These are phyloP conservation scores for Boletus tomentosulus DNA, from an alignment of 768 basidiomycete genomes.

Conservation along the genomic window DNA sequence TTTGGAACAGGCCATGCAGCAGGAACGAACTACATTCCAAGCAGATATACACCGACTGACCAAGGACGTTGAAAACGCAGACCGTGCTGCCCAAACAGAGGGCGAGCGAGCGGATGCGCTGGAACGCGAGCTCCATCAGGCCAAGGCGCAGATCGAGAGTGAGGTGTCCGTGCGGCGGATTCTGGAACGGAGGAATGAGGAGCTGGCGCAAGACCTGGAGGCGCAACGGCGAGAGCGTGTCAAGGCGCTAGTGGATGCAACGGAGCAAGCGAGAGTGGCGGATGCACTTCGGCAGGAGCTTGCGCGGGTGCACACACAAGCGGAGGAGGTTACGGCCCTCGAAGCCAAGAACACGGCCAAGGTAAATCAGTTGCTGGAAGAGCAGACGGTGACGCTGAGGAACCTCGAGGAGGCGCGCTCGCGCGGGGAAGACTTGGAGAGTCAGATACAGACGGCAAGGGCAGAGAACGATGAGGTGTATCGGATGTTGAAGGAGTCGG, in stretches of 20 bases:
- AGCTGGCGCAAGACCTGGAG: conserved; percentile 53
- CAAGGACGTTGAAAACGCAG: conserved; percentile 38
- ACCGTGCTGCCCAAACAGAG: conserved; percentile 38
- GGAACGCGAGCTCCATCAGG: conserved; percentile 63
- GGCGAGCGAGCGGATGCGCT: conserved; percentile 51
- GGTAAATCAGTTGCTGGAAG: conserved; percentile 62
- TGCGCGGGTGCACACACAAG: conserved; percentile 53
- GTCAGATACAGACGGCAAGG: conserved; percentile 66
- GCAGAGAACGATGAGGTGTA: conserved; percentile 66
- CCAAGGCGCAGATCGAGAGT: conserved; percentile 58
- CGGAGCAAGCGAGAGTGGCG: conserved; percentile 56
- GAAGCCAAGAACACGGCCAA: conserved; percentile 63
- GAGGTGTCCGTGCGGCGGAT: conserved; percentile 59
- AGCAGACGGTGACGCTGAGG: conserved; percentile 67
- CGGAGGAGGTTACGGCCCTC: conserved; percentile 62
- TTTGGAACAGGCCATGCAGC: conserved; percentile 55
- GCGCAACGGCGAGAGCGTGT: conserved; percentile 50
- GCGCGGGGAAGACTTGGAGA: conserved; percentile 70
- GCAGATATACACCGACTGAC: conserved; percentile 55
- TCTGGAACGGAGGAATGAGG: conserved; percentile 59
- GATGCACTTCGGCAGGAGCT: conserved; percentile 64
- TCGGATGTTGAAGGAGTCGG: conserved; percentile 61
- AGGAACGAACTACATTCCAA: conserved; percentile 53
- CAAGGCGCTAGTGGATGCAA: conserved; percentile 61
- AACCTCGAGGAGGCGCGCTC: conserved; percentile 72